A percentile compares a stretch with the other conserved stretches of the same genome.
Conservation (phyloP, 495 filamentous ascomycete genomes). For the Annulohypoxylon stygium region DNA sequence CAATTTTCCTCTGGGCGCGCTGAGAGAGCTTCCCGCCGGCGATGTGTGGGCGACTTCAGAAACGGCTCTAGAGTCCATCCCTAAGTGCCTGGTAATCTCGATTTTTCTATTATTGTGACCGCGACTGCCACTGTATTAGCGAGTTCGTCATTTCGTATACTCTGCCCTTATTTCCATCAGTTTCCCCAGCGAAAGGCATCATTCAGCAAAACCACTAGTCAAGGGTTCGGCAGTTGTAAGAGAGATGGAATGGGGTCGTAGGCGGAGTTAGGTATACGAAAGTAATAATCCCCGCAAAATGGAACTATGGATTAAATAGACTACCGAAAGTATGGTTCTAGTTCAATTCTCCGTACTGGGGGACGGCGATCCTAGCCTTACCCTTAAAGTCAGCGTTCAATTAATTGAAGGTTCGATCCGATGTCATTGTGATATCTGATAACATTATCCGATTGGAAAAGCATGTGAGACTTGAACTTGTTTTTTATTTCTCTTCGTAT, state of each 20-base stretch:
- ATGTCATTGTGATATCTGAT: not conserved
- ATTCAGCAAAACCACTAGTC: not conserved
- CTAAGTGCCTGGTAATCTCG: too few species aligned
- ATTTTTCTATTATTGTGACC: slow-evolving; percentile 17
- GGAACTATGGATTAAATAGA: not conserved
- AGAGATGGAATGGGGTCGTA: slow-evolving; percentile 30
- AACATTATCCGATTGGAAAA: not conserved
- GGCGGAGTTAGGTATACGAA: slow-evolving; percentile 22
- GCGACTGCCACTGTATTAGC: slow-evolving; percentile 19
- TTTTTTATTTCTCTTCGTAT: slow-evolving; percentile 24
- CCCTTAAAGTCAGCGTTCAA: too few species aligned
- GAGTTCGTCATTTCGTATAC: slow-evolving; percentile 33
- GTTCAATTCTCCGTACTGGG: not conserved
- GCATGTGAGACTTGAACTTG: not conserved
- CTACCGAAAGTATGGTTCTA: slow-evolving; percentile 26
- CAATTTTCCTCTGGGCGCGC: slow-evolving; percentile 53
- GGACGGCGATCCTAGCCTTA: too few species aligned
- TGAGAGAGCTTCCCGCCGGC: slow-evolving; percentile 43
- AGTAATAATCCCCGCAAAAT: slow-evolving; percentile 36
- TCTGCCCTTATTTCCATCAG: slow-evolving; percentile 9
- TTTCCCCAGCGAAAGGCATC: slow-evolving; percentile 11
- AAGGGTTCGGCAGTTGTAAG: slow-evolving; percentile 25
- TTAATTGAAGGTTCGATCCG: too few species aligned
- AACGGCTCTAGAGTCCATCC: slow-evolving; percentile 50
- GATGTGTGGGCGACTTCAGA: slow-evolving; percentile 47